Evolutionary conservation across 179 eudicot genomes (phyloP), one percentile per base, ranked within the genome.

Genomic region (Carnegiea gigantea): DNA sequence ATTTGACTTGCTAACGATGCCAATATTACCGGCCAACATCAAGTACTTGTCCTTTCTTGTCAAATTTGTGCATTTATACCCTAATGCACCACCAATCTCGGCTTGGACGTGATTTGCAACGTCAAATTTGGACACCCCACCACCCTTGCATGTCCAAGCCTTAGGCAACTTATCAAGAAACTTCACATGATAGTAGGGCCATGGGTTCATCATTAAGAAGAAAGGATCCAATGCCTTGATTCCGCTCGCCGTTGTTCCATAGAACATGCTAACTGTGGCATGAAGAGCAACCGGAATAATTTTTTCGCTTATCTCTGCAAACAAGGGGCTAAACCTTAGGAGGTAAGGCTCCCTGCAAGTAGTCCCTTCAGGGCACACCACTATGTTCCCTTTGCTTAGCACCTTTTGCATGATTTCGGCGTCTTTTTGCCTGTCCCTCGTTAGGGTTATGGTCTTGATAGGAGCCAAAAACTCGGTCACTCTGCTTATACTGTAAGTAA

Each of bases 91-190:
- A 30, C 82, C 84, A 65, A 84, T 81, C 65, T 73, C 77, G 1
- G 78, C 82, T 44, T 84, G 86, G 28, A 81, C 86, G 78, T 65
- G 70, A 78, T 84, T 84, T 13, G 86, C 86, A 33, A 84, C 86
- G 43, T 84, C 84, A 54, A 81, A 77, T 78, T 72, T 81, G 0
- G 84, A 59, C 49, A 2, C 44, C 2, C 84, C 82, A 67, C 84
- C 79, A 75, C 20, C 49, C 3, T 43, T 73, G 76, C 84, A 84
- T 21, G 84, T 84, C 78, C 62, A 24, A 3, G 21, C 73, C 76
- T 53, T 81, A 46, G 84, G 84, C 71, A 84, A 64, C 10, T 73
- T 73, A 6, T 81, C 79, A 65, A 84, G 82, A 38, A 81, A 73
- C 36, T 84, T 78, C 1, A 78, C 48, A 21, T 77, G 24, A 14